Conservation (phyloP, 257 asterid genomes). For the Anisodus tanguticus region DNA sequence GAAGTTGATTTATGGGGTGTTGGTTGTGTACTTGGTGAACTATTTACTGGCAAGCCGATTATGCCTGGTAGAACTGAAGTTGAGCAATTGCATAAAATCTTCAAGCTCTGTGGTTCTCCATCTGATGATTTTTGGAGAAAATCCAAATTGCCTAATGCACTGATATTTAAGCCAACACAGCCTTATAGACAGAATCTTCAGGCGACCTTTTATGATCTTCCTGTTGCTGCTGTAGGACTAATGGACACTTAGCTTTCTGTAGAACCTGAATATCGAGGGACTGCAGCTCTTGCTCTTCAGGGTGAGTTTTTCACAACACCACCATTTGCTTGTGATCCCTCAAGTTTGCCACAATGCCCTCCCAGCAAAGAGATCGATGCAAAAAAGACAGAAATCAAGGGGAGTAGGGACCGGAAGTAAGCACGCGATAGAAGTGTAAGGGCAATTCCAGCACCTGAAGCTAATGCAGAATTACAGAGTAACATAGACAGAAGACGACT, state of each 20-base stretch:
- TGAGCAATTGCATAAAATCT: background rate
- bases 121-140: background rate
- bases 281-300: background rate
- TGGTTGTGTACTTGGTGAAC: slow-evolving; percentile 18
- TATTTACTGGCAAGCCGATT: background rate
- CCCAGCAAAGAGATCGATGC: background rate
- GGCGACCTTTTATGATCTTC: background rate
- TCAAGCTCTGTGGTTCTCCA: background rate
- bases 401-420: background rate
- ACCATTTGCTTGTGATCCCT: slow-evolving; percentile 4
- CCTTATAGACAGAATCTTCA: background rate
- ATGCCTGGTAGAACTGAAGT: slow-evolving; percentile 7
- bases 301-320: background rate
- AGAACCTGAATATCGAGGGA: slow-evolving; percentile 1
- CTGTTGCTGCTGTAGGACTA: background rate
- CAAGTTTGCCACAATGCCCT: background rate
- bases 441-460: background rate
- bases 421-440: background rate
- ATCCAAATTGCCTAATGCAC: background rate
- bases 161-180: background rate
- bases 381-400: background rate
- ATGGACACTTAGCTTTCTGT: background rate
- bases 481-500: background rate
- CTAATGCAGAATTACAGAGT: background rate
- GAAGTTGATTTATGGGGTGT: slow-evolving; percentile 11